These are phyloP conservation scores for Thymus quinquecostatus DNA, from an alignment of 257 asterid genomes.

Conservation along the genomic window DNA sequence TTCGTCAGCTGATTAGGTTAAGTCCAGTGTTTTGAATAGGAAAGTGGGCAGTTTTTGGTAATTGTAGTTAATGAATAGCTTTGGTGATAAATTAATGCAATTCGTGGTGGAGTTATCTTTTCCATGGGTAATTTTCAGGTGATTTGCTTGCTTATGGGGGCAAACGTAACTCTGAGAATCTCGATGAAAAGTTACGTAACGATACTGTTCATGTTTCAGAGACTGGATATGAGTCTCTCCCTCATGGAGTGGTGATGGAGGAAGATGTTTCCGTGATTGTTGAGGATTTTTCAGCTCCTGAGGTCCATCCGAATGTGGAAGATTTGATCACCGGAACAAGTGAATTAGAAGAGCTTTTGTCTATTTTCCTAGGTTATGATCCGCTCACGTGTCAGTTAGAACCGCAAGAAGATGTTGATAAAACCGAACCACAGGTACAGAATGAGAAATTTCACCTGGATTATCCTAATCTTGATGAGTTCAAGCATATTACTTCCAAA, in stretches of 20 bases:
- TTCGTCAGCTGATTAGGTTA: background rate
- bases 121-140: slow-evolving; percentile 53
- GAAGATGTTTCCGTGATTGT: slow-evolving; percentile 39
- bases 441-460: slow-evolving; percentile 53
- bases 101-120: slow-evolving; percentile 12
- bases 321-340: slow-evolving; percentile 43
- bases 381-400: slow-evolving; percentile 49
- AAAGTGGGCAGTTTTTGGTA: slow-evolving; percentile 4
- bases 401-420: slow-evolving; percentile 32
- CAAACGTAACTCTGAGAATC: slow-evolving; percentile 34
- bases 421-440: slow-evolving; percentile 34
- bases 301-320: slow-evolving; percentile 33
- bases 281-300: slow-evolving; percentile 36
- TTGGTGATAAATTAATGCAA: background rate
- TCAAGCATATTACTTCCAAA: slow-evolving; percentile 59
- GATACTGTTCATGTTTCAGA: slow-evolving; percentile 39
- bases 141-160: slow-evolving; percentile 46
- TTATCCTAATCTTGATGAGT: slow-evolving; percentile 81
- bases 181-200: slow-evolving; percentile 37
- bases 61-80: slow-evolving; percentile 7
- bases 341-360: slow-evolving; percentile 50
- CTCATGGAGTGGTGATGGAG: slow-evolving; percentile 30
- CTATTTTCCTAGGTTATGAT: slow-evolving; percentile 51
- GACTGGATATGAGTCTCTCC: slow-evolving; percentile 40
- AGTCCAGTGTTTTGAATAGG: slow-evolving; percentile 21